Conservation (phyloP, 768 basidiomycete species). For the Panellus pusillus region DNA sequence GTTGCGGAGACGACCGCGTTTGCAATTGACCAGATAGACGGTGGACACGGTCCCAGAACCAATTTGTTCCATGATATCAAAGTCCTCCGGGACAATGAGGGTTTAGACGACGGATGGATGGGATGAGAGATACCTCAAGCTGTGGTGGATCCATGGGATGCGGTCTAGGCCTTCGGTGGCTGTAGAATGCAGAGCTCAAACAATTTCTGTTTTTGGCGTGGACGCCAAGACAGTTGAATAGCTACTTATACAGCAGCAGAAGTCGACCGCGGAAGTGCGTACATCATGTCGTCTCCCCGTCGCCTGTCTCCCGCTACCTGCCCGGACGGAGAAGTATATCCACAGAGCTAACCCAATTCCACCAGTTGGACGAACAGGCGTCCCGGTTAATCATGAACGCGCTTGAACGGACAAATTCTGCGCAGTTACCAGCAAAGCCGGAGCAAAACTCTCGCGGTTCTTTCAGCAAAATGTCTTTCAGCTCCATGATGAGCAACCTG, state of each 20-base stretch:
- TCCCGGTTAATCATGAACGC: slow-evolving; percentile 47
- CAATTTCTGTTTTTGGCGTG: too few relatives aligned
- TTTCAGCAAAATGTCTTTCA: slow-evolving; percentile 65
- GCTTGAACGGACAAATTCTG: slow-evolving; percentile 46
- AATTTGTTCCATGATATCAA: slow-evolving; percentile 38
- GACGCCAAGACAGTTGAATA: slow-evolving; percentile 5
- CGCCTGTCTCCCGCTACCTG: slow-evolving; percentile 9
- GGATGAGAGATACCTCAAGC: too few relatives aligned
- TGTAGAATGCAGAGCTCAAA: too few relatives aligned
- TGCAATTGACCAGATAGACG: slow-evolving; percentile 44
- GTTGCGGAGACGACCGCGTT: slow-evolving; percentile 43
- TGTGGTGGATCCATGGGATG: too few relatives aligned
- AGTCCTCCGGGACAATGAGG: slow-evolving; percentile 30
- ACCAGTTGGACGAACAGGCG: slow-evolving; percentile 49
- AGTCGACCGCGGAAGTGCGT: slow-evolving; percentile 17
- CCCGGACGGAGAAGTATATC: slow-evolving; percentile 9
- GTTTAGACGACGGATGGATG: not conserved
- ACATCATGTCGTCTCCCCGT: slow-evolving; percentile 11
- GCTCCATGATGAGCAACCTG: slow-evolving; percentile 69
- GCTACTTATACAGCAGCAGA: slow-evolving; percentile 10
- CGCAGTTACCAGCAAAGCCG: slow-evolving; percentile 32
- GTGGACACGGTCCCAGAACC: slow-evolving; percentile 25
- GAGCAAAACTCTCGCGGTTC: slow-evolving; percentile 36
- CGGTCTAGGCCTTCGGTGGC: too few relatives aligned
- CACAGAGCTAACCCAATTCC: slow-evolving; percentile 18